A percentile compares a stretch with the other conserved stretches of the same genome.
Evolutionary conservation across 768 basidiomycete species (phyloP).

Genomic region (Imleria badia): DNA sequence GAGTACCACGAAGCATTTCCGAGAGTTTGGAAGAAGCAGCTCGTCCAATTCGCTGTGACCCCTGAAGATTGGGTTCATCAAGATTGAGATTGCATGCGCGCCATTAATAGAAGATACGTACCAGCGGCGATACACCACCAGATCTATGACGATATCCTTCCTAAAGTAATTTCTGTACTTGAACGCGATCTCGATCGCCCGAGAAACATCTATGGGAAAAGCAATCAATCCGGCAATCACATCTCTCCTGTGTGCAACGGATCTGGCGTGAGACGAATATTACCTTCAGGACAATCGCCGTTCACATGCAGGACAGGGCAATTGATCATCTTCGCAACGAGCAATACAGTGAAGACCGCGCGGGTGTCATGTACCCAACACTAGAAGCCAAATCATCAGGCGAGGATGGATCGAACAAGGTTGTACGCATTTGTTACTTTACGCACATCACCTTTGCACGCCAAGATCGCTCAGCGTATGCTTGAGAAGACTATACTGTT

Average conservation of each 20-base stretch:
- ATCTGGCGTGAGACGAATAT: neutral
- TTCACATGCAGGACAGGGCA: conserved; percentile 90
- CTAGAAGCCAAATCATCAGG: conserved; percentile 38
- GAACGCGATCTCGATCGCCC: conserved; percentile 87
- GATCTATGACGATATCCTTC: conserved; percentile 88
- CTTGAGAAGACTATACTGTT: conserved; percentile 81
- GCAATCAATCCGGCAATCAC: neutral
- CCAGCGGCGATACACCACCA: conserved; percentile 88
- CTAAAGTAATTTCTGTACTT: conserved; percentile 84
- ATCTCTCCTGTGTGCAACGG: no score
- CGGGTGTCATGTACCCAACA: conserved; percentile 91
- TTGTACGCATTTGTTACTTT: no score
- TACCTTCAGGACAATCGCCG: conserved; percentile 85
- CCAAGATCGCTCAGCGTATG: conserved; percentile 9
- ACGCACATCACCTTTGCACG: conserved; percentile 78
- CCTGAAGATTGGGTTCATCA: conserved; percentile 48
- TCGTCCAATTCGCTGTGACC: conserved; percentile 90
- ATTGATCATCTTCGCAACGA: conserved; percentile 90
- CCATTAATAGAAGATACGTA: conserved; percentile 26
- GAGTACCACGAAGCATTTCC: no score
- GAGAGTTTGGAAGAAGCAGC: no score
- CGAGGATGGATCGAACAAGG: neutral
- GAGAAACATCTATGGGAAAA: conserved; percentile 65
- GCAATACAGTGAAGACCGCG: conserved; percentile 85
- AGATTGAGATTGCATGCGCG: neutral